A percentile compares a stretch with the other conserved stretches of the same genome.
Evolutionary conservation across 225 moss, liverwort and hornwort genomes (phyloP).

Genomic region (Takakia lepidozioides): DNA sequence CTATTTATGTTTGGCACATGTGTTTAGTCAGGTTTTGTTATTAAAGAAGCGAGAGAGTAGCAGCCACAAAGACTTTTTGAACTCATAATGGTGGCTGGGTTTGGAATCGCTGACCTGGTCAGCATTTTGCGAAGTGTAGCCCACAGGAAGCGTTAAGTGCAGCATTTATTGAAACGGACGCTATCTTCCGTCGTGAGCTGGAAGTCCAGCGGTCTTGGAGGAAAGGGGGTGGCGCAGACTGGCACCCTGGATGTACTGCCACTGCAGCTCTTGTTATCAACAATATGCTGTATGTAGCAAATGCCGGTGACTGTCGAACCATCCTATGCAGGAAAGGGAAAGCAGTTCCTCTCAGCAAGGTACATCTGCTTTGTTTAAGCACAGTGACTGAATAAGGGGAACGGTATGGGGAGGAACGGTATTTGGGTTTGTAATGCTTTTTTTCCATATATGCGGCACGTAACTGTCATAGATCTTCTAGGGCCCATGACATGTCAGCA

Average conservation of each 20-base stretch:
- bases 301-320: conserved; percentile 67
- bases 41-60: too few species aligned
- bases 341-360: conserved; percentile 53
- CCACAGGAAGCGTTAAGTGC: conserved; percentile 39
- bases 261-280: conserved; percentile 39
- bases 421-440: too few species aligned
- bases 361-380: too few species aligned
- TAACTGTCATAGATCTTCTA: too few species aligned
- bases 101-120: neutral
- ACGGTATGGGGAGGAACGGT: too few species aligned
- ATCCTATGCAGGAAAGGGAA: conserved; percentile 45
- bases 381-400: too few species aligned
- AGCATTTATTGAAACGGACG: conserved; percentile 45
- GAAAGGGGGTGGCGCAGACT: conserved; percentile 47
- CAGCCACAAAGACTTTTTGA: neutral
- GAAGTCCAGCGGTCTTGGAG: conserved; percentile 26
- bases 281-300: conserved; percentile 48
- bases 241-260: conserved; percentile 70
- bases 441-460: too few species aligned
- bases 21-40: too few species aligned
- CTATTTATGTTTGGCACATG: too few species aligned
- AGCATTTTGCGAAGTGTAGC: conserved; percentile 14
- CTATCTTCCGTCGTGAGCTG: conserved; percentile 49
- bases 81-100: neutral
- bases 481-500: too few species aligned